phyloP scores from a whole-genome alignment of 371 early-diverging fungal species.

The Mucor plumbeus region DNA sequence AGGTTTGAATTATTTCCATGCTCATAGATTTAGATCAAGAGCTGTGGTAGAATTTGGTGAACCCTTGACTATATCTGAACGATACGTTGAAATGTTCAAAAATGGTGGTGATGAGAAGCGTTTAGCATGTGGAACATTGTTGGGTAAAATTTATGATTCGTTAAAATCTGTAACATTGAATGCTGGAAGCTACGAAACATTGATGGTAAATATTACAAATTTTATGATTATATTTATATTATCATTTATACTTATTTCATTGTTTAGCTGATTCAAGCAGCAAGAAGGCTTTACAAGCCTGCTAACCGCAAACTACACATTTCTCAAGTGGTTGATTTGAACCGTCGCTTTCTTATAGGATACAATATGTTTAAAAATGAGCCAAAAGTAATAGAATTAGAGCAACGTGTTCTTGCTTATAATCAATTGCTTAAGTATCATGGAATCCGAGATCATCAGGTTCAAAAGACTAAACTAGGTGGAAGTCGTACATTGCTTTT shows the following conservation, averaged over 20 bases:
- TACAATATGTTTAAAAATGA: slow-evolving; percentile 77
- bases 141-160: slow-evolving; percentile 75
- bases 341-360: slow-evolving; percentile 85
- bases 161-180: slow-evolving; percentile 88
- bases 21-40: slow-evolving; percentile 92
- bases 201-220: slow-evolving; percentile 65
- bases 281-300: slow-evolving; percentile 87
- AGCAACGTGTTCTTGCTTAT: slow-evolving; percentile 77
- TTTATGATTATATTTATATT: too few species aligned
- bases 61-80: slow-evolving; percentile 76
- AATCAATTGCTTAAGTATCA: slow-evolving; percentile 83
- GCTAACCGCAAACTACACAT: slow-evolving; percentile 76
- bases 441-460: slow-evolving; percentile 94
- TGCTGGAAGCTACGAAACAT: slow-evolving; percentile 89
- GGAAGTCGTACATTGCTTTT: slow-evolving; percentile 66
- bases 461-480: slow-evolving; percentile 75
- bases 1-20: slow-evolving; percentile 90
- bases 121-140: slow-evolving; percentile 73
- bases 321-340: slow-evolving; percentile 82
- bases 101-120: slow-evolving; percentile 83
- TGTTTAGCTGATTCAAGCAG: slow-evolving; percentile 84
- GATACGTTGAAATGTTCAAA: slow-evolving; percentile 79
- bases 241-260: too few species aligned
- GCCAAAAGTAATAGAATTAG: slow-evolving; percentile 73
- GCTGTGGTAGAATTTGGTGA: slow-evolving; percentile 95